phyloP scores from a whole-genome alignment of 441 rosid species.

The Raphanus hybrid region DNA sequence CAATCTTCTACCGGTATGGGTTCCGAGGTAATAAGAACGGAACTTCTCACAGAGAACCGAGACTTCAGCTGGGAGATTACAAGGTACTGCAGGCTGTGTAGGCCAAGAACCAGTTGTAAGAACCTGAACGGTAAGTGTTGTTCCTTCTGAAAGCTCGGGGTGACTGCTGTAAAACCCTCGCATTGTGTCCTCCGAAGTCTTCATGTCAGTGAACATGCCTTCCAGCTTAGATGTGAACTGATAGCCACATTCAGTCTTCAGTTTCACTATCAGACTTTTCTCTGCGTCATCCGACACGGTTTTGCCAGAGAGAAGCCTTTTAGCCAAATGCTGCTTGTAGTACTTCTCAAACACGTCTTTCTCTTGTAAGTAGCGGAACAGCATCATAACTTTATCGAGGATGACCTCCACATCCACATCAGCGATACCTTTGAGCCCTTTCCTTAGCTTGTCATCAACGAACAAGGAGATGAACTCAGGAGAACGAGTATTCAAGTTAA shows the following conservation, averaged over 20 bases:
- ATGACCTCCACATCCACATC: conserved; percentile 92
- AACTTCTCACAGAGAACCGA: conserved; percentile 88
- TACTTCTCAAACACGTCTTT: conserved; percentile 97
- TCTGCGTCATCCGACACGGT: conserved; percentile 95
- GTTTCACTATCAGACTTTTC: conserved; percentile 77
- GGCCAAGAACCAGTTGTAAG: conserved; percentile 80
- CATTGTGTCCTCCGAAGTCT: conserved; percentile 92
- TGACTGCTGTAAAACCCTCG: conserved; percentile 74
- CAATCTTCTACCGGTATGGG: conserved; percentile 90
- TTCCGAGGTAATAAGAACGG: conserved; percentile 89
- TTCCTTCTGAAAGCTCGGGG: conserved; percentile 81
- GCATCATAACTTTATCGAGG: conserved; percentile 99
- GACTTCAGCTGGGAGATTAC: conserved; percentile 92
- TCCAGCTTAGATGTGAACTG: conserved; percentile 94
- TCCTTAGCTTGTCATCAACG: conserved; percentile 92
- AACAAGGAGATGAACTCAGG: conserved; percentile 93
- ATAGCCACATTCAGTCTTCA: conserved; percentile 78
- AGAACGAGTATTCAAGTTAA: conserved; percentile 86
- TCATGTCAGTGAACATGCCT: conserved; percentile 99
- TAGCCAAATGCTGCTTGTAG: conserved; percentile 94
- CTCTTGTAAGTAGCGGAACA: conserved; percentile 96
- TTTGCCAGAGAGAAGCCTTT: conserved; percentile 93
- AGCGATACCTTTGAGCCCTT: conserved; percentile 82
- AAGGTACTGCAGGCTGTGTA: conserved; percentile 72
- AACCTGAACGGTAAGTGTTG: conserved; percentile 89